Evolutionary conservation across 2,329 filamentous ascomycete species (phyloP).

Genomic region (Phialocephala sp.): DNA sequence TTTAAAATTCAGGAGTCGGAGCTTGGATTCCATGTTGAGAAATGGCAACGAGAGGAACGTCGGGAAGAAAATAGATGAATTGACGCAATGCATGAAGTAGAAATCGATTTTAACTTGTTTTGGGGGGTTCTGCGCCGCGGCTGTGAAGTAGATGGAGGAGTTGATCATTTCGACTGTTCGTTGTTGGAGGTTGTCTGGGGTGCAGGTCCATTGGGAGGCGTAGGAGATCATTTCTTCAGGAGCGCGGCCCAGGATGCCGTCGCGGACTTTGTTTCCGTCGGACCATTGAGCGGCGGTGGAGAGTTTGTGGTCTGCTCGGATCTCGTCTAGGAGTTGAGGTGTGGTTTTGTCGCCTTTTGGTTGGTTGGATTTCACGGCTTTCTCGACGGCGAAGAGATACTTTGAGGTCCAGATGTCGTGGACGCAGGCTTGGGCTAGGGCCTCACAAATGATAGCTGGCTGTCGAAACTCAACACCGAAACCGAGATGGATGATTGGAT

Average conservation of each 20-base stretch:
- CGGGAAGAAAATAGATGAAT: constrained; percentile 74
- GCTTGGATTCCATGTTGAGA: constrained; percentile 65
- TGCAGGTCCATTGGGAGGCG: constrained; percentile 60
- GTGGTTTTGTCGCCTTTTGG: constrained; percentile 48
- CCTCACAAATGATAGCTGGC: constrained; percentile 81
- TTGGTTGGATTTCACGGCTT: constrained; percentile 46
- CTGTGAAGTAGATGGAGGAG: constrained; percentile 55
- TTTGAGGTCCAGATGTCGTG: constrained; percentile 63
- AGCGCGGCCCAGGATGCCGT: constrained; percentile 71
- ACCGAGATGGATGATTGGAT: constrained; percentile 84
- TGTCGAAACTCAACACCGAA: constrained; percentile 85
- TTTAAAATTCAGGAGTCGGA: constrained; percentile 81
- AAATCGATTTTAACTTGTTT: constrained; percentile 82
- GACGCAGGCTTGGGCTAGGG: constrained; percentile 75
- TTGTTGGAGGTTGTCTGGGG: constrained; percentile 53
- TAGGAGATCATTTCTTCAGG: constrained; percentile 66
- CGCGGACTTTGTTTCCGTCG: constrained; percentile 68
- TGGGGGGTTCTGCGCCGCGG: constrained; percentile 61
- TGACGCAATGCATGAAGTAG: constrained; percentile 80
- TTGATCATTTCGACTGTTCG: constrained; percentile 75
- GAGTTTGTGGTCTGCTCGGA: constrained; percentile 62
- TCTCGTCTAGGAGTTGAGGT: constrained; percentile 65
- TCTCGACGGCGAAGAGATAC: constrained; percentile 61
- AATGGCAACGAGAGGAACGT: constrained; percentile 66
- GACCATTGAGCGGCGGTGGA: constrained; percentile 54